Evolutionary conservation across 2,329 filamentous ascomycete species (phyloP).

Genomic region (Colletotrichum siamense): DNA sequence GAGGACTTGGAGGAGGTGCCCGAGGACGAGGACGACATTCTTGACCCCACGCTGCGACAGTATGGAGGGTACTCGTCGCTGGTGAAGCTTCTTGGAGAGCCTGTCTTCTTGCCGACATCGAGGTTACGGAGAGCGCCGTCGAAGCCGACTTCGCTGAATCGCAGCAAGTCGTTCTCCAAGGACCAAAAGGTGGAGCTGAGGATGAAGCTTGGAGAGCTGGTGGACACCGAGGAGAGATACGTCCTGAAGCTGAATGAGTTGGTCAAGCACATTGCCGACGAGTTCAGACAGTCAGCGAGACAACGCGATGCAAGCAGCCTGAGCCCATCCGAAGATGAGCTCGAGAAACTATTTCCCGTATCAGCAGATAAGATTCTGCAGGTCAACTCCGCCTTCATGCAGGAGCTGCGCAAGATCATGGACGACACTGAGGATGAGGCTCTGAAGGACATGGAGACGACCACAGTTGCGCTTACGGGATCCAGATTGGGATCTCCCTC

Average conservation of each 20-base stretch:
- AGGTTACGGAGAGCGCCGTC: slow-evolving; percentile 86
- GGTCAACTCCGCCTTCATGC: slow-evolving; percentile 81
- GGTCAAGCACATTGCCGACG: slow-evolving; percentile 79
- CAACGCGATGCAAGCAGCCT: slow-evolving; percentile 63
- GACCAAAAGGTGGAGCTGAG: slow-evolving; percentile 85
- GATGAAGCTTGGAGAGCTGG: slow-evolving; percentile 86
- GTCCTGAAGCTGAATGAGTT: slow-evolving; percentile 86
- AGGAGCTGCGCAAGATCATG: slow-evolving; percentile 76
- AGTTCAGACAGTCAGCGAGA: slow-evolving; percentile 76
- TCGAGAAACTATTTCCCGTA: slow-evolving; percentile 80
- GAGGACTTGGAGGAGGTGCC: slow-evolving; percentile 65
- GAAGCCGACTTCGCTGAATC: slow-evolving; percentile 80
- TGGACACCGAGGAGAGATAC: slow-evolving; percentile 94
- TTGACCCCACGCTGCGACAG: slow-evolving; percentile 68
- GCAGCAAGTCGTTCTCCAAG: slow-evolving; percentile 77
- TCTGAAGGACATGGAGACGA: slow-evolving; percentile 73
- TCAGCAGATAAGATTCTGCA: slow-evolving; percentile 82
- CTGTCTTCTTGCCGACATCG: slow-evolving; percentile 86
- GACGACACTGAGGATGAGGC: slow-evolving; percentile 86
- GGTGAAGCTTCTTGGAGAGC: slow-evolving; percentile 80
- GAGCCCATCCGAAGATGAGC: slow-evolving; percentile 74
- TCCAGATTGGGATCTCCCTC: slow-evolving; percentile 49
- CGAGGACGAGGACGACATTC: slow-evolving; percentile 69
- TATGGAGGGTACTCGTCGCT: slow-evolving; percentile 82
- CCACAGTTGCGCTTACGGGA: slow-evolving; percentile 45